Evolutionary conservation across 1,139 yeast species (phyloP).

Genomic region (Yamadazyma triangularis): DNA sequence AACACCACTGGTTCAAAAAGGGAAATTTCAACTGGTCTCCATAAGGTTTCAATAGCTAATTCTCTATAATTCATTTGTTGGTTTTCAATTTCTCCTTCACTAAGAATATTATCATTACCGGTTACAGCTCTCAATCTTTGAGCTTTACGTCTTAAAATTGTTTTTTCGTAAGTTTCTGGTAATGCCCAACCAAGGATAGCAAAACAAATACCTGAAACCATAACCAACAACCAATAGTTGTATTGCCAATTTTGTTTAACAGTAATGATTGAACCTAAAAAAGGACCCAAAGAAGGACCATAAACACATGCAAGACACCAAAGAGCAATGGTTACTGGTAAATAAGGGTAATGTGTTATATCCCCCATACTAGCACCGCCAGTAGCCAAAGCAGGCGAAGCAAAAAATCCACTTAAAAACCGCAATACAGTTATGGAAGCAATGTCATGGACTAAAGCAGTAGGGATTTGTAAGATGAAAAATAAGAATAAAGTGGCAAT

Average conservation of each 20-base stretch:
- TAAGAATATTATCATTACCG: constrained; percentile 33
- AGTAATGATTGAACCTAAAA: constrained; percentile 24
- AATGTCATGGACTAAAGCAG: constrained; percentile 24
- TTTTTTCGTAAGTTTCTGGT: constrained; percentile 48
- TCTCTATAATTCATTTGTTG: constrained; percentile 20
- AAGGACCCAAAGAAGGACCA: constrained; percentile 29
- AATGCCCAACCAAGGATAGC: constrained; percentile 28
- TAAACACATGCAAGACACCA: constrained; percentile 26
- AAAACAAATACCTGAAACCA: constrained; percentile 29
- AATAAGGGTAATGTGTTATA: constrained; percentile 17
- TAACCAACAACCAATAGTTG: constrained; percentile 39
- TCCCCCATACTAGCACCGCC: constrained; percentile 34
- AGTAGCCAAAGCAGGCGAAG: constrained; percentile 30
- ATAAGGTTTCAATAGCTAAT: constrained; percentile 18
- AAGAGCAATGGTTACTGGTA: constrained; percentile 22
- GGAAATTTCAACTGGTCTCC: constrained; percentile 27
- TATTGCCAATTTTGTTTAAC: constrained; percentile 34
- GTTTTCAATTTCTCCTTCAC: constrained; percentile 39
- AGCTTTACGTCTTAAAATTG: constrained; percentile 45
- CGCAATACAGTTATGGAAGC: constrained; percentile 27
- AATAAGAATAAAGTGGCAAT: constrained; percentile 25
- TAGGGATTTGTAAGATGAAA: constrained; percentile 29
- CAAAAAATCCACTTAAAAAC: constrained; percentile 29
- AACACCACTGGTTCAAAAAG: constrained; percentile 28
- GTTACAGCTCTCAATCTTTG: constrained; percentile 39